Percentiles rank a stretch among this genome's conserved stretches.
Conservation (phyloP, 768 basidiomycete species). For the Termitomyces sp. region DNA sequence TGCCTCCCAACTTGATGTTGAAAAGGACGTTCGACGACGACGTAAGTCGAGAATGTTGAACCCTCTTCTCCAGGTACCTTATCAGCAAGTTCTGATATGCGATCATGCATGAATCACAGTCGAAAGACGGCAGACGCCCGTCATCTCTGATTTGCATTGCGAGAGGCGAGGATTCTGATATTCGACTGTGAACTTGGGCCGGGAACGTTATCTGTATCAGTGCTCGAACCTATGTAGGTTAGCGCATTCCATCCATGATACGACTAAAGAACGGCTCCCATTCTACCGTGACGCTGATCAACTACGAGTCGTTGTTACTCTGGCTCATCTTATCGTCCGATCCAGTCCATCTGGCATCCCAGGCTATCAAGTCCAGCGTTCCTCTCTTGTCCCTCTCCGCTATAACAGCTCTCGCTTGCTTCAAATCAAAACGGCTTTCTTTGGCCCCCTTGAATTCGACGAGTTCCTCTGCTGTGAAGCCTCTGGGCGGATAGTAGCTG, state of each 20-base stretch:
- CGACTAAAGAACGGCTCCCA: not conserved
- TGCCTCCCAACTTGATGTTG: too few relatives aligned
- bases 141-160: not conserved
- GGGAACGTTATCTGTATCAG: not conserved
- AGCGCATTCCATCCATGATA: not conserved
- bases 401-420: not conserved
- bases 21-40: too few relatives aligned
- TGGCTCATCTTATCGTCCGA: not conserved
- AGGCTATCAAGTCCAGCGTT: not conserved
- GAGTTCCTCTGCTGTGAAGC: not conserved
- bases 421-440: not conserved
- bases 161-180: not conserved
- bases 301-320: not conserved
- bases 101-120: too few relatives aligned
- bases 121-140: too few relatives aligned
- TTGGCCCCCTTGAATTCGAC: not conserved
- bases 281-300: too few relatives aligned
- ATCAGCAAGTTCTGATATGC: too few relatives aligned
- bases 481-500: not conserved
- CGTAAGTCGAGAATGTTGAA: too few relatives aligned
- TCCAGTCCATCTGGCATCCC: not conserved
- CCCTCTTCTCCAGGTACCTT: too few relatives aligned
- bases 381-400: not conserved
- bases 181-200: not conserved
- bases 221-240: not conserved